Conservation (phyloP, 345 rosid species). For the Sonneratia alba region DNA sequence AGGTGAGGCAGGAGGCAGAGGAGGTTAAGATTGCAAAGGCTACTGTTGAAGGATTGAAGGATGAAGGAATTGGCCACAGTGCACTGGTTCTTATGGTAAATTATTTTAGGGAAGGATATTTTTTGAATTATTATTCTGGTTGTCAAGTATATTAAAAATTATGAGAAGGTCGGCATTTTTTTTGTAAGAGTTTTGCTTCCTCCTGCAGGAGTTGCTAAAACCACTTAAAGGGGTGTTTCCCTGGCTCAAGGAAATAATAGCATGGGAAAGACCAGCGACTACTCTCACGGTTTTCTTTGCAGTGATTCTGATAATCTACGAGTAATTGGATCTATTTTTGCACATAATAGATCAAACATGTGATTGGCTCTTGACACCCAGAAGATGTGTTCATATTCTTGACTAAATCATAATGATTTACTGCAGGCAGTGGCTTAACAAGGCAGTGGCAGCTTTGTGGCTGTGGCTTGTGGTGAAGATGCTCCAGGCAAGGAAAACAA, state of each 20-base stretch:
- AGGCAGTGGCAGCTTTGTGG: constrained; percentile 48
- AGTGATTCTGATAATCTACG: constrained; percentile 31
- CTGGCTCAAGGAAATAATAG: constrained; percentile 37
- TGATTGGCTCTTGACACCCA: background rate
- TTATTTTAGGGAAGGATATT: background rate
- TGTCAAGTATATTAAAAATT: background rate
- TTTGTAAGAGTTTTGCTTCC: background rate
- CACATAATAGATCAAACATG: background rate
- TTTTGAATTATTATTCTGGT: background rate
- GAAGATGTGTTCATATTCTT: background rate
- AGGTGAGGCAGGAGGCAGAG: constrained; percentile 53
- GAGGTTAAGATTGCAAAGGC: constrained; percentile 55
- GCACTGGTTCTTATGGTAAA: constrained; percentile 51
- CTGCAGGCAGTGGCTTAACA: constrained; percentile 71
- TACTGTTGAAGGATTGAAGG: constrained; percentile 47
- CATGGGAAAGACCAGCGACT: constrained; percentile 52
- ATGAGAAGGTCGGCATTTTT: background rate
- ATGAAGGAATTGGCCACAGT: constrained; percentile 67
- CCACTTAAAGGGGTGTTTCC: constrained; percentile 35
- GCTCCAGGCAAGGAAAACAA: constrained; percentile 35
- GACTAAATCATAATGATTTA: background rate
- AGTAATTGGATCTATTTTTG: constrained; percentile 30
- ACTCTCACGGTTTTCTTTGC: constrained; percentile 26
- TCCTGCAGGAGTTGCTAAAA: constrained; percentile 57
- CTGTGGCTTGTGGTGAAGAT: constrained; percentile 44